phyloP scores from a whole-genome alignment of 192 early-diverging fungal species.

The Gryganskiella cystojenkinii region DNA sequence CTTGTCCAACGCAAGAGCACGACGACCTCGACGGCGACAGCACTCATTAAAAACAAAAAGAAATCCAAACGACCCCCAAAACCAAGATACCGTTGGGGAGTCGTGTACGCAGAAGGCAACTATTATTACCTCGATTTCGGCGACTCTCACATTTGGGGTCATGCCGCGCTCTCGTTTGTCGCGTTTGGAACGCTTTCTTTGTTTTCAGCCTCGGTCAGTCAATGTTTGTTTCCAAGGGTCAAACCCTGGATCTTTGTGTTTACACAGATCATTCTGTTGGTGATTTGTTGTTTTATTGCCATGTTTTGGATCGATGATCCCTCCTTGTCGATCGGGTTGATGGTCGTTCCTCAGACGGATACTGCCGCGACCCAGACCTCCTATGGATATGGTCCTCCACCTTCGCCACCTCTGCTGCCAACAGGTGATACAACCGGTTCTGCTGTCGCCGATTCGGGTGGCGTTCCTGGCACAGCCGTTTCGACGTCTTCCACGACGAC shows the following conservation, averaged over 20 bases:
- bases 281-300: slow-evolving; percentile 48
- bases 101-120: slow-evolving; percentile 20
- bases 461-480: not conserved
- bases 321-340: slow-evolving; percentile 29
- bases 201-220: slow-evolving; percentile 40
- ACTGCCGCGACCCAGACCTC: slow-evolving; percentile 6
- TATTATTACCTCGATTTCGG: slow-evolving; percentile 50
- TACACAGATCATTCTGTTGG: slow-evolving; percentile 40
- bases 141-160: slow-evolving; percentile 50
- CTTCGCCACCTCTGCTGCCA: not conserved
- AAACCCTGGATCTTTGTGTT: slow-evolving; percentile 44
- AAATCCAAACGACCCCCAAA: too few relatives aligned
- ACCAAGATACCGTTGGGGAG: not conserved
- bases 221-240: slow-evolving; percentile 39
- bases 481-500: not conserved
- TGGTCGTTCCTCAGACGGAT: slow-evolving; percentile 30
- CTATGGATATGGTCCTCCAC: not conserved
- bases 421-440: not conserved
- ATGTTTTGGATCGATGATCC: slow-evolving; percentile 53
- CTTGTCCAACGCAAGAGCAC: too few relatives aligned
- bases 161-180: slow-evolving; percentile 33
- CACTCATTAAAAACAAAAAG: too few relatives aligned
- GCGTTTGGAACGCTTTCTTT: slow-evolving; percentile 46
- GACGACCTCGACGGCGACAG: too few relatives aligned
- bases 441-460: not conserved